Base-by-base conservation (phyloP, 2,329 filamentous ascomycete species). In the Trichoderma gracile region DNA sequence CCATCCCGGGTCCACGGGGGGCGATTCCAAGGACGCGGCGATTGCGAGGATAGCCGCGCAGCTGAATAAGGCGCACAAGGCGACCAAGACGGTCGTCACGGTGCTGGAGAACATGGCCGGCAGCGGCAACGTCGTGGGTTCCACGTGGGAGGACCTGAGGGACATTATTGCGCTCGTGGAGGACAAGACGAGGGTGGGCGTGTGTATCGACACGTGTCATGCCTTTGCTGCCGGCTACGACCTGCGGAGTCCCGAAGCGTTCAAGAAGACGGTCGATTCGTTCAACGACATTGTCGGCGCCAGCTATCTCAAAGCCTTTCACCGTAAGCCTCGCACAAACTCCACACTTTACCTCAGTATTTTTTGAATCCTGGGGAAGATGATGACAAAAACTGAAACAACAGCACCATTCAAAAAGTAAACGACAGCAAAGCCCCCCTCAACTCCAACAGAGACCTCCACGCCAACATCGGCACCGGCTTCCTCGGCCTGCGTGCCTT, bases 191-290 rank as follows among this genome's bases (percentile, higher is more conserved):
- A 87, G 95, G 38, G 89, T 99, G 2, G 95, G 94, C 52, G 93
- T 99, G 19, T 99, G 95, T 76, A 87, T 99, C 64, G 95, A 99
- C 75, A 99, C 95, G 0, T 99, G 95, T 78, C 95, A 99, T 77
- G 88, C 93, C 65, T 98, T 98, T 76, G 94, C 94, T 0, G 93
- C 92, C 0, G 95, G 95, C 6, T 95, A 98, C 75, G 95, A 99
- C 75, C 78, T 99, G 38, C 86, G 92, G 60, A 87, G 89, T 0
- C 89, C 91, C 0, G 83, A 86, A 57, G 83, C 89, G 0, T 97
- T 96, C 75, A 80, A 84, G 40, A 78, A 82, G 56, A 95, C 92
- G 0, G 85, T 98, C 76, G 76, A 84, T 40, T 82, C 89, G 38
- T 97, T 99, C 70, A 89, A 96, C 69, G 74, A 85, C 10, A 80